phyloP scores from a whole-genome alignment of 768 basidiomycete genomes.

The Dacryopinax primogenitus region DNA sequence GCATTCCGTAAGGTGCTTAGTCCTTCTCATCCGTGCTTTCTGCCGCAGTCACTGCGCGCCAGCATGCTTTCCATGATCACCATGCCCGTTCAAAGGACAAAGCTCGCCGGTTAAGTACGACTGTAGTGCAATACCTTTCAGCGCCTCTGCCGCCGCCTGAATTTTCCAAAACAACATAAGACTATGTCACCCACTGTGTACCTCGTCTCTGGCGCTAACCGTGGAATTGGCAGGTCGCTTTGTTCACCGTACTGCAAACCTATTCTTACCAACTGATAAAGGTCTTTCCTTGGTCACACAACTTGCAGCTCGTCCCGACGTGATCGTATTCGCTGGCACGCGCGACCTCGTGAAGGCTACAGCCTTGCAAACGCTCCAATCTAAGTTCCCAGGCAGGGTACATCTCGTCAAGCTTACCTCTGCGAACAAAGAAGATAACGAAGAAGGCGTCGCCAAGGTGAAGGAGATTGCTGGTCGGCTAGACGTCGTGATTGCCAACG shows the following conservation, averaged over 20 bases:
- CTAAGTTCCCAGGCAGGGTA: slow-evolving; percentile 9
- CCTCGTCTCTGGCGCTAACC: slow-evolving; percentile 16
- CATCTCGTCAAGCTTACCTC: slow-evolving; percentile 16
- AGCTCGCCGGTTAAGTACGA: no score
- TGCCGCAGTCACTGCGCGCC: no score
- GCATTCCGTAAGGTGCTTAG: no score
- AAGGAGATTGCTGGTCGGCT: slow-evolving; percentile 16
- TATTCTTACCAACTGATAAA: background rate
- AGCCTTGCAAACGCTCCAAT: slow-evolving; percentile 10
- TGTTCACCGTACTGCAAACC: background rate
- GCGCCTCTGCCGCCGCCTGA: no score
- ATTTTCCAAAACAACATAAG: no score
- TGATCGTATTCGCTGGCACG: slow-evolving; percentile 18
- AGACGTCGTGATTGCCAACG: slow-evolving; percentile 21
- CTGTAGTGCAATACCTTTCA: no score
- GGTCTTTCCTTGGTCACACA: slow-evolving; percentile 8
- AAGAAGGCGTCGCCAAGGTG: slow-evolving; percentile 13
- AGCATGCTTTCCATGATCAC: no score
- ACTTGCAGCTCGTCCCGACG: slow-evolving; percentile 8
- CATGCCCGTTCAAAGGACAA: no score
- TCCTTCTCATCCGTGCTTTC: no score
- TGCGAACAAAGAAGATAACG: slow-evolving; percentile 13
- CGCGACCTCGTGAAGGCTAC: slow-evolving; percentile 11
- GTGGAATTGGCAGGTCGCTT: slow-evolving; percentile 14
- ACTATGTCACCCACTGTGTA: background rate